Conservation (phyloP, 176 grass and related monocot species). For the Aegilops bicornis region DNA sequence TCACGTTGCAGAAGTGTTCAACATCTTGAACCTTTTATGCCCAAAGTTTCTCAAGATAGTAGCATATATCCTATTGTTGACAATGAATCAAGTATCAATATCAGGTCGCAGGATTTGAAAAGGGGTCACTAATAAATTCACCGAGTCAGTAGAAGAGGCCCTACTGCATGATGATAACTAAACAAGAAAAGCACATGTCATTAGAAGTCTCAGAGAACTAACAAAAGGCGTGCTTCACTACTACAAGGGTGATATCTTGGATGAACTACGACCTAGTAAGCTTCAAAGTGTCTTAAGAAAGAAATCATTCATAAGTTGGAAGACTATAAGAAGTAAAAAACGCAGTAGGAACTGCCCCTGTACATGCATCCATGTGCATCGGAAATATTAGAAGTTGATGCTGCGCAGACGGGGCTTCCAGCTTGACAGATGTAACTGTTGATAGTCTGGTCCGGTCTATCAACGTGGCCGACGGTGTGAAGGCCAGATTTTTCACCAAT, state of each 20-base stretch:
- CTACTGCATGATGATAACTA: slow-evolving; percentile 59
- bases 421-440: slow-evolving; percentile 41
- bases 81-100: slow-evolving; percentile 76
- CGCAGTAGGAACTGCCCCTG: slow-evolving; percentile 46
- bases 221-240: slow-evolving; percentile 83
- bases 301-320: slow-evolving; percentile 40
- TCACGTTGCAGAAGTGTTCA: too few relatives aligned
- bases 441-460: slow-evolving; percentile 50
- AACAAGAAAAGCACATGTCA: slow-evolving; percentile 64
- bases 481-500: slow-evolving; percentile 76
- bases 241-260: slow-evolving; percentile 90
- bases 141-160: slow-evolving; percentile 54
- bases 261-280: slow-evolving; percentile 76
- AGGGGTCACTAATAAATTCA: too few relatives aligned
- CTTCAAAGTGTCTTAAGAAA: slow-evolving; percentile 78
- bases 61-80: slow-evolving; percentile 11
- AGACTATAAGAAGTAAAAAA: slow-evolving; percentile 61
- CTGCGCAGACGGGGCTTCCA: slow-evolving; percentile 47
- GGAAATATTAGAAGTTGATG: slow-evolving; percentile 61
- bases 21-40: too few relatives aligned
- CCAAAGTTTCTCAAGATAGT: too few relatives aligned
- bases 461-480: slow-evolving; percentile 51
- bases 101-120: slow-evolving; percentile 21
- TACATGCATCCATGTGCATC: slow-evolving; percentile 69
- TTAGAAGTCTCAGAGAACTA: slow-evolving; percentile 65